Base-by-base conservation (phyloP, 2,329 filamentous ascomycete species). In the Fusarium sulawesiense region DNA sequence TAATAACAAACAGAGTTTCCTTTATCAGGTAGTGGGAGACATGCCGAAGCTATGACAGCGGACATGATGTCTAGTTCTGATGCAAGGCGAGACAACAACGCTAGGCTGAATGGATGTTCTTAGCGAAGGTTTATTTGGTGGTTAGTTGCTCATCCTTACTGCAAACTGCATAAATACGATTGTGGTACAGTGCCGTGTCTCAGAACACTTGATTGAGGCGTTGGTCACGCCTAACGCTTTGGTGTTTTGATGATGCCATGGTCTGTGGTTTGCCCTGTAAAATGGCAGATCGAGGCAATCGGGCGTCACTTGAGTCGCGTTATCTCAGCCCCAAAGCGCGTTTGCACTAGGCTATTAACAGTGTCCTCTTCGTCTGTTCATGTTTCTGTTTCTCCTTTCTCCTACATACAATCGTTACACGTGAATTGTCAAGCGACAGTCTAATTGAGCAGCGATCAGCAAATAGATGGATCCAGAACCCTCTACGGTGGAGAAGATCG, bases 1-100 rank as follows among this genome's bases (percentile, higher is more conserved):
- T 42, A 40, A 20, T 25, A 50, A 50, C 18, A 14, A 9, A 16
- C 13, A 21, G 20, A 37, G 18, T 37, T 37, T 37, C 34, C 34
- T 4, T n/a, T n/a, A n/a, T 12, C 6, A 37, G 34, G 34, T 37
- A 37, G 34, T 37, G 34, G 34, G 34, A 37, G 18, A 37, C 34
- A 37, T 62, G 45, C 59, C 59, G 59, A 46, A 40, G 44, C 61
- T 50, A 46, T 32, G 30, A 48, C 44, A 49, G 20, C 18, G 23
- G 27, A 18, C 59, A 45, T 61, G 25, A 16, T 48, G 21, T 25
- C 32, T 56, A 47, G 51, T 45, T 45, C 32, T 49, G 34, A 64
- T 46, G 45, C 45, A 64, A 49, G 32, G 60, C 40, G 61, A 59
- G 60, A 50, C 21, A 64, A 64, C 60, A 59, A 58, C 61, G 60